Evolutionary conservation across 2,329 filamentous ascomycete genomes (phyloP), one percentile per base, ranked within the genome.

Genomic region (Ilyonectria mors-panacis): DNA sequence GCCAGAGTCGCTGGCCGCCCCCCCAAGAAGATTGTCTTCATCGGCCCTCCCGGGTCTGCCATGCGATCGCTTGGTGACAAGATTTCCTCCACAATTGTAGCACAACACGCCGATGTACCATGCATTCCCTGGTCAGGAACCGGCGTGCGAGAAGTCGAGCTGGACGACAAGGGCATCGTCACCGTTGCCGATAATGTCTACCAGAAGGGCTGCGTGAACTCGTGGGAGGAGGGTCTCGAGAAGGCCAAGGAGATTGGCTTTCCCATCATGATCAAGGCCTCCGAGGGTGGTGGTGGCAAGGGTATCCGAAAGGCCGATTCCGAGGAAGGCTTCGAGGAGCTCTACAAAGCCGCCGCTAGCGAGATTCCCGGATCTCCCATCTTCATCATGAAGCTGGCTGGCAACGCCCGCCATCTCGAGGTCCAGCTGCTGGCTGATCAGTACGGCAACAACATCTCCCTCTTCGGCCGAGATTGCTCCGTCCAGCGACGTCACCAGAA

Each of bases 231-330:
- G 83, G 96, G 95, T 83, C 88, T 99, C 57, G 85, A 89, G 78
- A 94, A 93, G 78, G 96, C 96, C 66, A 91, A 89, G 80, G 88
- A 94, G 78, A 99, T 99, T 81, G 96, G 96, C 73, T 99, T 99
- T 86, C 96, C 96, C 17, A 93, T 99, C 86, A 99, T 99, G 96
- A 94, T 99, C 82, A 99, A 99, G 87, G 96, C 96, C n/a, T 98
- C 96, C 3, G 96, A 99, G 86, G 96, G 96, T 85, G 96, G 96
- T 85, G 96, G 96, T 85, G 96, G 96, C 80, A 99, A 99, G 87
- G 96, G 96, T 88, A 99, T 99, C 80, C 94, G 97, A 80, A 98
- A 98, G 85, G 96, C 96, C 73, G 87, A 94, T 69, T 87, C 87
- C 68, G 95, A 97, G 80, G 92, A 95, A 47, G 91, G 93, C 70